These are phyloP conservation scores for Exserohilum turcica DNA, from an alignment of 2,329 filamentous ascomycete species.

Conservation along the genomic window DNA sequence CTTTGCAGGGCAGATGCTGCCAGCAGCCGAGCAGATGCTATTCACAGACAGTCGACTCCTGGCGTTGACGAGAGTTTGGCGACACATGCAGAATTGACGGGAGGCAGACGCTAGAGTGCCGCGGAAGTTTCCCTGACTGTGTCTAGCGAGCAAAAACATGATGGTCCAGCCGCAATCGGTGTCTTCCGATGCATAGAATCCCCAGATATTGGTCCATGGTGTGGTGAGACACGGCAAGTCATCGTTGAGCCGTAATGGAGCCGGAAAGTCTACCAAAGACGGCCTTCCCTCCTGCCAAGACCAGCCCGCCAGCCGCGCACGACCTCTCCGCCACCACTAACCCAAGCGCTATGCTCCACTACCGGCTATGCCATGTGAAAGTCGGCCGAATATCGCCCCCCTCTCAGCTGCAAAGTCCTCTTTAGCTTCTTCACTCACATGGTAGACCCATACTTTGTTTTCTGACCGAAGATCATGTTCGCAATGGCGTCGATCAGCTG, in stretches of 20 bases:
- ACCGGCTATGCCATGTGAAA: background rate
- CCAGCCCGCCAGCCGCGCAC: slow-evolving; percentile 3
- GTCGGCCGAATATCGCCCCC: slow-evolving; percentile 3
- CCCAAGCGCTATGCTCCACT: background rate
- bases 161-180: background rate
- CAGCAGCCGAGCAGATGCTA: slow-evolving; percentile 7
- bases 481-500: slow-evolving; percentile 9
- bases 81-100: slow-evolving; percentile 3
- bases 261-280: slow-evolving; percentile 5
- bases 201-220: background rate
- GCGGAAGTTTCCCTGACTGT: background rate
- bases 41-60: slow-evolving; percentile 5
- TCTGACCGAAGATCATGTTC: slow-evolving; percentile 12
- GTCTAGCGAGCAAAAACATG: background rate
- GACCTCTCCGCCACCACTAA: slow-evolving; percentile 4
- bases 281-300: slow-evolving; percentile 1
- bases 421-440: background rate
- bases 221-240: background rate
- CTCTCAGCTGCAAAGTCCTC: background rate
- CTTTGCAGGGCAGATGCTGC: slow-evolving; percentile 1
- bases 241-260: background rate
- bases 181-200: background rate
- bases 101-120: background rate
- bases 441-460: slow-evolving; percentile 1
- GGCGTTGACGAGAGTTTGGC: slow-evolving; percentile 3